phyloP scores from a whole-genome alignment of 352 stramenopile species.

The Phytophthora sansomeana region DNA sequence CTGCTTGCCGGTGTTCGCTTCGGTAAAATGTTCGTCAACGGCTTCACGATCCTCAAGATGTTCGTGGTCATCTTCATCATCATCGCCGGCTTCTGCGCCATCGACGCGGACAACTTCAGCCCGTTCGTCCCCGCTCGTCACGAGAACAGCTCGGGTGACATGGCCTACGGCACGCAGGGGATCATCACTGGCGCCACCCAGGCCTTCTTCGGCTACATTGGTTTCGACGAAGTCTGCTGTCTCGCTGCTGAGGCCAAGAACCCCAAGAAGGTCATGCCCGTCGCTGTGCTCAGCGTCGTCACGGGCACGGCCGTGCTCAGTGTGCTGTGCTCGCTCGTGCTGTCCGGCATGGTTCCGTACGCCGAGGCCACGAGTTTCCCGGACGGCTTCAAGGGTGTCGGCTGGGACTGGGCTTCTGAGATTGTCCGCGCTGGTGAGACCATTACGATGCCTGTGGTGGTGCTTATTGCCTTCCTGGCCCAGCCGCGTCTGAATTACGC shows the following conservation, averaged over 20 bases:
- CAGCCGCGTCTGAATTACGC: conserved; percentile 92
- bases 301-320: conserved; percentile 67
- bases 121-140: conserved; percentile 65
- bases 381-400: conserved; percentile 33
- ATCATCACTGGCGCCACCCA: conserved; percentile 86
- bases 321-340: conserved; percentile 68
- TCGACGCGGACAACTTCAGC: conserved; percentile 74
- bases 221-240: conserved; percentile 95
- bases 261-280: conserved; percentile 78
- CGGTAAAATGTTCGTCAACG: conserved; percentile 81
- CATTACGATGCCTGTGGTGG: conserved; percentile 90
- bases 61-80: conserved; percentile 90
- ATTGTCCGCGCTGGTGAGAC: conserved; percentile 45
- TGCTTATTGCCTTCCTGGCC: conserved; percentile 90
- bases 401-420: conserved; percentile 34
- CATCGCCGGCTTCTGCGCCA: conserved; percentile 78
- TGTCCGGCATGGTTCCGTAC: conserved; percentile 78
- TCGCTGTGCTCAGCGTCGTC: conserved; percentile 85
- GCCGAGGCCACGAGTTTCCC: conserved; percentile 41
- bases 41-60: conserved; percentile 75
- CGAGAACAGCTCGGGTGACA: conserved; percentile 28
- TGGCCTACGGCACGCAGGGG: conserved; percentile 58
- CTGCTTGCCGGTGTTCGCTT: conserved; percentile 75
- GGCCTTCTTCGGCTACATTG: conserved; percentile 94
- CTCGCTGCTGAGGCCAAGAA: conserved; percentile 83